Conservation (phyloP, 2,329 filamentous ascomycete genomes). For the Akanthomyces dipterigenus region DNA sequence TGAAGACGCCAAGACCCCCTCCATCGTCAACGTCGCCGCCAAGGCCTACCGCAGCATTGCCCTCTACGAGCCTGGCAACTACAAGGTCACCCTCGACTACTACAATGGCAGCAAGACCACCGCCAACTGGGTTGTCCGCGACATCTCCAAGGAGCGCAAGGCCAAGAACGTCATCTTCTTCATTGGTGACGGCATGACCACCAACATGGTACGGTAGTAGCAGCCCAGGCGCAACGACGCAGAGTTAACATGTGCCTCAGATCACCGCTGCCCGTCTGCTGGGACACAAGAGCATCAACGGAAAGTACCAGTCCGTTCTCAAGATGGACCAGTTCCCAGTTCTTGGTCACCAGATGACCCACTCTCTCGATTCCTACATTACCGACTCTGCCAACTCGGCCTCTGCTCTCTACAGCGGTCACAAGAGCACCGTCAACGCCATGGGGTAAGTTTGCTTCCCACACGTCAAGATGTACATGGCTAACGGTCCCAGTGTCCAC, state of each 20-base stretch:
- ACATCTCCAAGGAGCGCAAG: constrained; percentile 61
- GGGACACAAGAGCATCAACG: constrained; percentile 76
- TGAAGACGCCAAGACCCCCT: constrained; percentile 60
- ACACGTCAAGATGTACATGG: neutral
- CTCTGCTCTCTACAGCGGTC: constrained; percentile 72
- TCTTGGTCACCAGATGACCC: constrained; percentile 84
- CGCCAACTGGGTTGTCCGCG: constrained; percentile 71
- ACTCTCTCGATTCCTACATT: constrained; percentile 78
- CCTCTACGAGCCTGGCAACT: constrained; percentile 72
- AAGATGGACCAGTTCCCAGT: constrained; percentile 78
- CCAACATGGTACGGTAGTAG: constrained; percentile 52
- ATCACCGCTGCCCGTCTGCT: constrained; percentile 75
- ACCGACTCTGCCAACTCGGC: constrained; percentile 84
- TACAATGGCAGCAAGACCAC: constrained; percentile 64
- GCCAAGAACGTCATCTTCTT: constrained; percentile 84
- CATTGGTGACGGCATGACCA: constrained; percentile 69
- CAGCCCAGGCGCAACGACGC: neutral
- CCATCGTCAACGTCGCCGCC: constrained; percentile 70
- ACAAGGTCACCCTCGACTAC: constrained; percentile 69
- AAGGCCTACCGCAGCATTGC: constrained; percentile 72
- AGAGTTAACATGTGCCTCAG: constrained; percentile 19
- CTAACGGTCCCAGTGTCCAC: constrained; percentile 47
- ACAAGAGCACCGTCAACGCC: constrained; percentile 78
- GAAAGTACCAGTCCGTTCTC: constrained; percentile 71
- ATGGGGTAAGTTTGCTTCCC: constrained; percentile 47